Conservation (phyloP, 2,329 filamentous ascomycete species). For the Colletotrichum magnum region DNA sequence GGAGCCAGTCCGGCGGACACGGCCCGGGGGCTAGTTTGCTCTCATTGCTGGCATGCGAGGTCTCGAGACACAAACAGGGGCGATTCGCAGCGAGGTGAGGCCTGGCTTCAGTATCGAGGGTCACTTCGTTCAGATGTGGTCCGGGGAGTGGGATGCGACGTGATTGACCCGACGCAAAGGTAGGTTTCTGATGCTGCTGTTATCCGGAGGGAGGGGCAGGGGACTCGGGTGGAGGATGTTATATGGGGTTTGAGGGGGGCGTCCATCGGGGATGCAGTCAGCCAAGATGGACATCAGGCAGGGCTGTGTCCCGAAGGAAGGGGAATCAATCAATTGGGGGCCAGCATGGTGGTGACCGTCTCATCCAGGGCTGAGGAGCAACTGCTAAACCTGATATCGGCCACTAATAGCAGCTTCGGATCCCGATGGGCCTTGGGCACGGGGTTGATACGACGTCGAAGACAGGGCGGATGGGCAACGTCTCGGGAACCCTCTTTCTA, state of each 20-base stretch:
- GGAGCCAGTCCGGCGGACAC: constrained; percentile 21
- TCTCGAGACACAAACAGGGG: no score
- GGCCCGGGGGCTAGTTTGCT: constrained; percentile 1
- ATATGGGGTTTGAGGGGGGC: constrained; percentile 4
- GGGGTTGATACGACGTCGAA: constrained; percentile 4
- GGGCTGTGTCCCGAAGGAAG: background rate
- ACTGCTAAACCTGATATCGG: background rate
- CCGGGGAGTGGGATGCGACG: no score
- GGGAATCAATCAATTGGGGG: background rate
- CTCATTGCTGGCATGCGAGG: background rate
- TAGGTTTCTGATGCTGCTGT: no score
- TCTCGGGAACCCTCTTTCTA: background rate
- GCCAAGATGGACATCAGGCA: constrained; percentile 7
- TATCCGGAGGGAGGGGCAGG: no score
- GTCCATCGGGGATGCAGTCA: background rate
- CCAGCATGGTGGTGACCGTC: no score
- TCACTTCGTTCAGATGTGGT: no score
- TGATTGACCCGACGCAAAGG: no score
- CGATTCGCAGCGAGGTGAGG: no score
- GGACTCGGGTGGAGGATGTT: constrained; percentile 2
- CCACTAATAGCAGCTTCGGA: background rate
- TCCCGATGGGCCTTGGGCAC: constrained; percentile 2
- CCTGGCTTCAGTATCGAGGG: no score
- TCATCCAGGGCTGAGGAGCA: background rate
- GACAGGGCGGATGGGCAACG: constrained; percentile 14